Base-by-base conservation (phyloP, 1,139 yeast genomes). In the Insectozyma bohioensis region DNA sequence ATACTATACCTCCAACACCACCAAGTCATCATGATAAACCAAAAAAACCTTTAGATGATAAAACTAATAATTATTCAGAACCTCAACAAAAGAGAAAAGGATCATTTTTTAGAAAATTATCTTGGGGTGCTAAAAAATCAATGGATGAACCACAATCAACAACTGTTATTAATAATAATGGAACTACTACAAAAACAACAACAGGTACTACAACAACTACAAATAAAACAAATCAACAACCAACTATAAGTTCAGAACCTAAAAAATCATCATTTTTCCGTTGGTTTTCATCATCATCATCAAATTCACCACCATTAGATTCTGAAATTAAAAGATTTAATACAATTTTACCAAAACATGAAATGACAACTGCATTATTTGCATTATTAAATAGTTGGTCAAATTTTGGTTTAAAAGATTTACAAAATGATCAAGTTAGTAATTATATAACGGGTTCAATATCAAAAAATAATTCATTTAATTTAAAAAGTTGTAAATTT, bases 321-420 rank as follows among this genome's bases (percentile, higher is more conserved):
- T 47, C 56, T 5, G 72, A 66, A 20, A 58, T 67, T 28, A 66
- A 51, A 43, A 61, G 58, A 28, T 60, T 67, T 42, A 49, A 54
- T 24, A 73, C 81, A 2, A 64, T 71, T 20, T 58, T 75, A 38
- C 69, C 74, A 12, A 63, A 62, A 49, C 73, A 65, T 30, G 86
- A 82, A 51, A 72, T 82, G 71, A 70, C 74, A 33, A 74, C 78
- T 24, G 87, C 87, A 4, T 61, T 83, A 46, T 72, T 66, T 54
- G 78, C 85, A 24, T 68, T 82, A 39, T 62, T 83, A 46, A 65
- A 59, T 33, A 78, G 83, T 9, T 83, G 92, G 92, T 72, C 78
- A 11, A 77, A 75, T 43, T 82, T 82, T 49, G 90, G 92, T 6
- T 60, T 83, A 50, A 77, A 73, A 46, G 72, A 76, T 39, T 67